These are phyloP conservation scores for Phaeodactylum tricornutum DNA, from an alignment of 108 stramenopile genomes.

Conservation along the genomic window DNA sequence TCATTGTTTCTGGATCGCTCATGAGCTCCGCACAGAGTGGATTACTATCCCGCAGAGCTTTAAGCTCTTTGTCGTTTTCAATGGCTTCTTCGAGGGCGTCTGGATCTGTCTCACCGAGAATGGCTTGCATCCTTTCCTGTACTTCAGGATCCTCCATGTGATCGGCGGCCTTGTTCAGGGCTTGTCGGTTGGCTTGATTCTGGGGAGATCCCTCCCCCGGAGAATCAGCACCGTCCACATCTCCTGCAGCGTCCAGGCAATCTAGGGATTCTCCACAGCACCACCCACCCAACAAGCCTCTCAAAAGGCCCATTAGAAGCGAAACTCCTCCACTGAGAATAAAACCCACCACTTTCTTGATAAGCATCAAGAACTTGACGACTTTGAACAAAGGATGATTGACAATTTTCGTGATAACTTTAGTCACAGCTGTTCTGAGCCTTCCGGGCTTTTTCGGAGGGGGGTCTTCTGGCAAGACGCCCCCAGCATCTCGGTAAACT, in stretches of 20 bases:
- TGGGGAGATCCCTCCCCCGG: background rate
- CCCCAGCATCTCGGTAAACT: constrained; percentile 39
- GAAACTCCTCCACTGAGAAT: constrained; percentile 22
- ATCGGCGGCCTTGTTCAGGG: constrained; percentile 34
- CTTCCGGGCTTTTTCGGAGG: constrained; percentile 5
- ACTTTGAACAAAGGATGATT: constrained; percentile 36
- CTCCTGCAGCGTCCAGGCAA: constrained; percentile 18
- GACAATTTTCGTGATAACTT: constrained; percentile 13
- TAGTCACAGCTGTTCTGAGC: too few species aligned
- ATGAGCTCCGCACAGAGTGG: constrained; percentile 37
- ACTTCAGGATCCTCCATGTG: constrained; percentile 49
- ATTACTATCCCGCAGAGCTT: constrained; percentile 30
- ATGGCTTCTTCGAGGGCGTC: constrained; percentile 37
- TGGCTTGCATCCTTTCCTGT: constrained; percentile 28
- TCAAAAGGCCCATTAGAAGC: constrained; percentile 9
- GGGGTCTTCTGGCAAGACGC: constrained; percentile 36
- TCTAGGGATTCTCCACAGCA: too few species aligned
- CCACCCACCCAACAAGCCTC: constrained; percentile 7
- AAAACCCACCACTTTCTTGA: constrained; percentile 37
- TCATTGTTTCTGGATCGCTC: constrained; percentile 44
- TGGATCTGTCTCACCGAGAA: constrained; percentile 27
- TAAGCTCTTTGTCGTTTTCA: constrained; percentile 33
- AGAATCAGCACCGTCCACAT: constrained; percentile 4
- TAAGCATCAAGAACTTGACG: constrained; percentile 21
- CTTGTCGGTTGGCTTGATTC: constrained; percentile 13